Conservation (phyloP, 2,329 filamentous ascomycete genomes). For the Trichoderma breve region DNA sequence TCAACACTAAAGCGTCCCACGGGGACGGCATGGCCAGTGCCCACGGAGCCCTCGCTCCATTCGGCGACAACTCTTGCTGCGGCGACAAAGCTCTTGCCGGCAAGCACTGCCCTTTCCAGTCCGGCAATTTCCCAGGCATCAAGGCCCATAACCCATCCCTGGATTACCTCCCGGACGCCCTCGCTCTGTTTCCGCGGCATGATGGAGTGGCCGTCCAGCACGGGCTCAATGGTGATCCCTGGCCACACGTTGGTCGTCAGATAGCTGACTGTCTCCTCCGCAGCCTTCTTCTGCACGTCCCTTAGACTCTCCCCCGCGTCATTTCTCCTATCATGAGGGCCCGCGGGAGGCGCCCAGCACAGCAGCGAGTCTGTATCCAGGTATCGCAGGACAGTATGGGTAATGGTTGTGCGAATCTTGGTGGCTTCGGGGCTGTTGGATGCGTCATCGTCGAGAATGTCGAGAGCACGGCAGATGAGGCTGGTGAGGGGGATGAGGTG, state of each 20-base stretch:
- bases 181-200: slow-evolving; percentile 71
- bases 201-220: slow-evolving; percentile 77
- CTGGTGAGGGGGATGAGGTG: slow-evolving; percentile 91
- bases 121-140: slow-evolving; percentile 80
- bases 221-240: slow-evolving; percentile 71
- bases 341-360: slow-evolving; percentile 71
- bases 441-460: slow-evolving; percentile 69
- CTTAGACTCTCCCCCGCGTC: slow-evolving; percentile 61
- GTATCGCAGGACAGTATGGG: slow-evolving; percentile 73
- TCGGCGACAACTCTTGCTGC: slow-evolving; percentile 76
- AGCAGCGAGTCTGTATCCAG: slow-evolving; percentile 89
- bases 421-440: slow-evolving; percentile 30
- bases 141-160: slow-evolving; percentile 72
- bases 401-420: slow-evolving; percentile 63
- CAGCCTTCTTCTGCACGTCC: slow-evolving; percentile 66
- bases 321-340: slow-evolving; percentile 47
- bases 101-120: slow-evolving; percentile 77
- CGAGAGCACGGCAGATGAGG: slow-evolving; percentile 76
- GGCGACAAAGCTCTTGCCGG: slow-evolving; percentile 81
- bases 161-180: slow-evolving; percentile 72
- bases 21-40: slow-evolving; percentile 40
- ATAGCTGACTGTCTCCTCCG: slow-evolving; percentile 68
- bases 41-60: slow-evolving; percentile 75
- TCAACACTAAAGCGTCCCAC: slow-evolving; percentile 68
- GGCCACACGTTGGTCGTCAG: slow-evolving; percentile 77